These are phyloP conservation scores for Alternaria arborescens DNA, from an alignment of 2,329 filamentous ascomycete genomes.

Conservation along the genomic window DNA sequence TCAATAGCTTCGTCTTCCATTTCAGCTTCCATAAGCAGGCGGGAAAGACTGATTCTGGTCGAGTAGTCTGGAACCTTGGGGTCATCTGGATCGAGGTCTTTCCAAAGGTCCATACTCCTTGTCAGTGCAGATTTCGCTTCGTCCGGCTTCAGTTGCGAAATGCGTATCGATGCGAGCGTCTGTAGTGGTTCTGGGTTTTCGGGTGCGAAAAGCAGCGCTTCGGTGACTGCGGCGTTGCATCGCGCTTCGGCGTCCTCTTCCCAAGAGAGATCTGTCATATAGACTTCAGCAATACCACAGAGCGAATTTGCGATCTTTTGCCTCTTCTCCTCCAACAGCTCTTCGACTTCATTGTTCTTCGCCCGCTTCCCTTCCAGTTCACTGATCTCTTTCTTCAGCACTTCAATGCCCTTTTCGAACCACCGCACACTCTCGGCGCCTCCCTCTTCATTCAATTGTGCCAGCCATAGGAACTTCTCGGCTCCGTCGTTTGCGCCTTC, in stretches of 20 bases:
- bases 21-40: conserved; percentile 88
- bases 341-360: conserved; percentile 45
- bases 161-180: conserved; percentile 90
- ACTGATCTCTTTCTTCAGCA: conserved; percentile 76
- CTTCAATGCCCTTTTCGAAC: conserved; percentile 73
- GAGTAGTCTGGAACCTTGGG: conserved; percentile 83
- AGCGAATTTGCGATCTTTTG: conserved; percentile 87
- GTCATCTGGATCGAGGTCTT: conserved; percentile 76
- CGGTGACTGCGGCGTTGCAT: conserved; percentile 88
- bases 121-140: conserved; percentile 82
- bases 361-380: conserved; percentile 61
- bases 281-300: conserved; percentile 93
- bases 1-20: conserved; percentile 85
- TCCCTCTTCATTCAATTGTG: conserved; percentile 78
- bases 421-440: conserved; percentile 67
- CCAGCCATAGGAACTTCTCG: conserved; percentile 94
- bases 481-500: conserved; percentile 84
- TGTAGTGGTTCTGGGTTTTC: conserved; percentile 89
- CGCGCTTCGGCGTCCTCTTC: conserved; percentile 87
- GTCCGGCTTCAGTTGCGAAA: conserved; percentile 81
- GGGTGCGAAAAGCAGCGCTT: conserved; percentile 86
- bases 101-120: conserved; percentile 85
- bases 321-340: conserved; percentile 71
- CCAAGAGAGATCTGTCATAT: conserved; percentile 97
- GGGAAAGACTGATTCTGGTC: conserved; percentile 80